Conservation (phyloP, 768 basidiomycete species). For the Coprinellus aureogranulatus region DNA sequence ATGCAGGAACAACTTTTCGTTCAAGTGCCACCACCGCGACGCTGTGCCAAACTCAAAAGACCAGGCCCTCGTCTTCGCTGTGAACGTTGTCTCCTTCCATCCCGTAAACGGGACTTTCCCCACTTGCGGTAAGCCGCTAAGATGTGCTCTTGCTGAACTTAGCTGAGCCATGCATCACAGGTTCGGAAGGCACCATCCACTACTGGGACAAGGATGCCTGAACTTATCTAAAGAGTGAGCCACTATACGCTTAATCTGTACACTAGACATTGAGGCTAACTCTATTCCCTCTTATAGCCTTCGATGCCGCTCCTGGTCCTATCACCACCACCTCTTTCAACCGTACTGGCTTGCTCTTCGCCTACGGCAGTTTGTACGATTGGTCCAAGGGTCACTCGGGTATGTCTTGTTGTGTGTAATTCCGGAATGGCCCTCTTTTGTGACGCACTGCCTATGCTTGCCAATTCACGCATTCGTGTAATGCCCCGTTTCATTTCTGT, state of each 20-base stretch:
- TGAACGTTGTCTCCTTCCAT: slow-evolving; percentile 87
- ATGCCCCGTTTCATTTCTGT: too few species aligned
- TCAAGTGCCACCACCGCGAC: slow-evolving; percentile 78
- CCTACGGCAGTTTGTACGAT: slow-evolving; percentile 89
- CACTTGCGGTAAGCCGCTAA: slow-evolving; percentile 54
- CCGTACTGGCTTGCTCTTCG: slow-evolving; percentile 83
- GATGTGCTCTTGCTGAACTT: slow-evolving; percentile 13
- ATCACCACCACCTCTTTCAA: slow-evolving; percentile 83
- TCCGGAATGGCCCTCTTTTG: too few species aligned
- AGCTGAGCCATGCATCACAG: slow-evolving; percentile 31
- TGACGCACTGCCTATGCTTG: too few species aligned
- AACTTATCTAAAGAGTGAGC: slow-evolving; percentile 83
- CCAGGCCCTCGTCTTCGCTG: slow-evolving; percentile 71
- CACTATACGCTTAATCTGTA: background rate
- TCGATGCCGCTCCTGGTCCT: slow-evolving; percentile 72
- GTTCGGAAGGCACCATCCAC: slow-evolving; percentile 86
- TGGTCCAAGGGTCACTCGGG: slow-evolving; percentile 93
- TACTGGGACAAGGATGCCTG: slow-evolving; percentile 95
- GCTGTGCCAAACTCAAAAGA: slow-evolving; percentile 55
- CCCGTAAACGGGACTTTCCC: slow-evolving; percentile 82
- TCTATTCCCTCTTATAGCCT: slow-evolving; percentile 42
- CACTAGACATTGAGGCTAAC: background rate
- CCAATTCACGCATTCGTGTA: too few species aligned
- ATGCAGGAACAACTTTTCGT: slow-evolving; percentile 75
- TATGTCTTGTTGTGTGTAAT: slow-evolving; percentile 33